These are phyloP conservation scores for Leccinellum luteum DNA, from an alignment of 768 basidiomycete species.

Conservation along the genomic window DNA sequence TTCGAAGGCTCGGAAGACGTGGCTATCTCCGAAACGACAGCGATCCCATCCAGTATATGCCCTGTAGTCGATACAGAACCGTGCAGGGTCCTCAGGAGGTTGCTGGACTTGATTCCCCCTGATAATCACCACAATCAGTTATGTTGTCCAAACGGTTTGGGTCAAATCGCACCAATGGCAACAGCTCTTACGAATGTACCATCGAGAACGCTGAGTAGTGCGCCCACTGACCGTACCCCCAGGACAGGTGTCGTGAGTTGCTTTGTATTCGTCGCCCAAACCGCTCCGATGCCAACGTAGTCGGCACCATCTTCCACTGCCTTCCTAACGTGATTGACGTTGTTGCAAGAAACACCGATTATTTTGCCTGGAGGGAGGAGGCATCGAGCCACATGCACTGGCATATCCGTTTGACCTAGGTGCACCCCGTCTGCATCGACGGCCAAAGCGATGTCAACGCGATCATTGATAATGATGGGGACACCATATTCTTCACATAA, in stretches of 20 bases:
- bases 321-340: constrained; percentile 55
- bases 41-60: constrained; percentile 73
- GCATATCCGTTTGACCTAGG: constrained; percentile 87
- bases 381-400: constrained; percentile 57
- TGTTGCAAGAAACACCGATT: constrained; percentile 81
- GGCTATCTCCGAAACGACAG: constrained; percentile 86
- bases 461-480: constrained; percentile 84
- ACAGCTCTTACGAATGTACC: constrained; percentile 68
- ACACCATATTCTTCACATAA: constrained; percentile 76
- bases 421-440: constrained; percentile 79
- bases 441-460: constrained; percentile 84
- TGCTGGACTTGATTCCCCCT: constrained; percentile 87
- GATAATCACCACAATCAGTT: background rate
- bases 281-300: constrained; percentile 86
- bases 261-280: constrained; percentile 82
- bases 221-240: constrained; percentile 72
- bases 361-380: constrained; percentile 69
- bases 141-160: background rate
- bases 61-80: constrained; percentile 60
- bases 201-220: constrained; percentile 61
- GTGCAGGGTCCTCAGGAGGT: constrained; percentile 72
- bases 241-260: constrained; percentile 59
- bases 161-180: constrained; percentile 66
- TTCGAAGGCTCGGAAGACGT: constrained; percentile 54
- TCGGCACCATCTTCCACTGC: constrained; percentile 70